Evolutionary conservation across 495 filamentous ascomycete genomes (phyloP), one percentile per base, ranked within the genome.

Genomic region (Paragyromitra xinjiangensis): DNA sequence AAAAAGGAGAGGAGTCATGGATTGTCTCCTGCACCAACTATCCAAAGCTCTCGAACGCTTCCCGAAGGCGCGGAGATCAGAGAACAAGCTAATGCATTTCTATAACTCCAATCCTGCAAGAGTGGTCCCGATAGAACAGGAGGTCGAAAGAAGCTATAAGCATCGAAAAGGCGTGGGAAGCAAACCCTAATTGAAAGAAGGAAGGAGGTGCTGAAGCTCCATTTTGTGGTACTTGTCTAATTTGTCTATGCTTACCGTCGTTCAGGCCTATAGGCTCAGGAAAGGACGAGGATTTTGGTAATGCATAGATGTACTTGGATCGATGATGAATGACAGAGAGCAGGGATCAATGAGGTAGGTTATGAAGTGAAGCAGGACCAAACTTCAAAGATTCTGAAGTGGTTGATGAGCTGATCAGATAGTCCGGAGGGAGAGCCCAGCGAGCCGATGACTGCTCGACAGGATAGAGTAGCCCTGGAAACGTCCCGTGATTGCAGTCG

Each of bases 221-320:
- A 79, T 79, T 79, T 73, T 79, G 77, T 78, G 77, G 77, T 71
- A 78, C 34, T 59, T 51, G 55, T 65, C 75, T 78, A 61, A 79
- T 79, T 62, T 79, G 61, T 62, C 77, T 79, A 66, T 78, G 75
- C 75, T 55, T 72, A 79, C 77, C 77, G 63, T 79, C 75, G 66
- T 78, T 79, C 77, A 67, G 66, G 75, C 22, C 51, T 61, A 79
- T 63, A 62, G 67, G 42, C 66, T 71, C 55, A 73, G 45, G 45
- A 73, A 73, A 73, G 69, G 61, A 77, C 62, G 77, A 78, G 12
- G 42, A n/a, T 61, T 64, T 59, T 66, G 75, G 67, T 67, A 79
- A 59, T 29, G 75, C 53, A 71, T 78, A 78, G 66, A 64, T 65
- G 63, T 79, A 79, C 77, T 79, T 79, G 67, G 50, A 67, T 62